Evolutionary conservation across 768 basidiomycete species (phyloP).

Genomic region (Pleurotus giganteus): DNA sequence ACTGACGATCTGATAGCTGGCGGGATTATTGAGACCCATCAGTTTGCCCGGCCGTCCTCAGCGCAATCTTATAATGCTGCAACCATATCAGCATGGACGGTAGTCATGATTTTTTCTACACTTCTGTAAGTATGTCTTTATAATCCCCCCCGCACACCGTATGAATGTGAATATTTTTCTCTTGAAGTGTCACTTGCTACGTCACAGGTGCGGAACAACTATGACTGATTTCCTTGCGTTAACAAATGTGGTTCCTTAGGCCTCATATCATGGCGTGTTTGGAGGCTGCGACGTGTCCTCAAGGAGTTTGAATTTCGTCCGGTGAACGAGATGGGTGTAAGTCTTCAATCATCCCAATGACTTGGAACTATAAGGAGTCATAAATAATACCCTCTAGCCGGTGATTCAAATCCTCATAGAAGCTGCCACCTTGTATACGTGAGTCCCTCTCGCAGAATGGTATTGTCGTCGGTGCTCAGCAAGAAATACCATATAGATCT

Average conservation of each 20-base stretch:
- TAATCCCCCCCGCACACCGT: background rate
- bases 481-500: background rate
- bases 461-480: too few relatives aligned
- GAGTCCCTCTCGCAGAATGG: too few relatives aligned
- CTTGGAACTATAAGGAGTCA: background rate
- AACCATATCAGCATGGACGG: background rate
- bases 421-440: background rate
- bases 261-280: conserved; percentile 1
- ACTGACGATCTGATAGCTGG: background rate
- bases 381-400: background rate
- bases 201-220: background rate
- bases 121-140: background rate
- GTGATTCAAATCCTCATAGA: background rate
- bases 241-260: background rate
- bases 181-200: background rate
- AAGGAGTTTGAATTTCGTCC: background rate
- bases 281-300: background rate
- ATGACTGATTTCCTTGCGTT: background rate
- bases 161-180: background rate
- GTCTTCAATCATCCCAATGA: background rate
- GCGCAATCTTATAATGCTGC: background rate
- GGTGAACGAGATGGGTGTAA: background rate
- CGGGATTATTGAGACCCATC: background rate
- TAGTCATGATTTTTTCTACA: conserved; percentile 4
- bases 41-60: background rate